These are phyloP conservation scores for Phytophthora capsici DNA, from an alignment of 352 stramenopile species.

Conservation along the genomic window DNA sequence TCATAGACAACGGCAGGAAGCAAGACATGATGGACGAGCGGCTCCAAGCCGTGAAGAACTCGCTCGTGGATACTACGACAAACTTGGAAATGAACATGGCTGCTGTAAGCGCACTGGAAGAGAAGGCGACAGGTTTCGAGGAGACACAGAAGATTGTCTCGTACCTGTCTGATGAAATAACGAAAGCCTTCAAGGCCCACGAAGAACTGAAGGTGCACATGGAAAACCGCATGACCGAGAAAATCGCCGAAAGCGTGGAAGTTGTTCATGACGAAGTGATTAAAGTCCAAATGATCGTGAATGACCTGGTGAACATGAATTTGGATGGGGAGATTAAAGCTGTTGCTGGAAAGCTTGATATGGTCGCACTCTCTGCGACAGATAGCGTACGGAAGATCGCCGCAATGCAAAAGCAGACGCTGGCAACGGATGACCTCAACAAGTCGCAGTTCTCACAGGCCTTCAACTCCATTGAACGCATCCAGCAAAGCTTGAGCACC, in stretches of 20 bases:
- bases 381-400: slow-evolving; percentile 70
- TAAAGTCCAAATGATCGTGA: slow-evolving; percentile 55
- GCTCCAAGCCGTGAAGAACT: slow-evolving; percentile 47
- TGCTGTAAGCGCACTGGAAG: slow-evolving; percentile 49
- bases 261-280: slow-evolving; percentile 57
- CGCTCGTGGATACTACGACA: slow-evolving; percentile 61
- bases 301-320: slow-evolving; percentile 63
- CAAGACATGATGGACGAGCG: slow-evolving; percentile 47
- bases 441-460: slow-evolving; percentile 65
- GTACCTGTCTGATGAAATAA: slow-evolving; percentile 49
- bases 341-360: slow-evolving; percentile 56
- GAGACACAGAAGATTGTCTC: slow-evolving; percentile 57
- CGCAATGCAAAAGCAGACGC: slow-evolving; percentile 62
- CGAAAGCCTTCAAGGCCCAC: slow-evolving; percentile 42
- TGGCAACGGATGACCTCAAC: slow-evolving; percentile 59
- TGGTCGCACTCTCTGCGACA: slow-evolving; percentile 52
- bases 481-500: slow-evolving; percentile 67
- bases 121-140: slow-evolving; percentile 65
- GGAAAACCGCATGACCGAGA: slow-evolving; percentile 56
- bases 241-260: slow-evolving; percentile 61
- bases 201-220: slow-evolving; percentile 60
- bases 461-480: slow-evolving; percentile 73
- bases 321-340: slow-evolving; percentile 67
- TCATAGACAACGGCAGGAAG: slow-evolving; percentile 61
- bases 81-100: slow-evolving; percentile 53